Percentiles rank a stretch among this genome's conserved stretches.
Conservation (phyloP, 768 basidiomycete species). For the Dictyophora rubrovolvata region DNA sequence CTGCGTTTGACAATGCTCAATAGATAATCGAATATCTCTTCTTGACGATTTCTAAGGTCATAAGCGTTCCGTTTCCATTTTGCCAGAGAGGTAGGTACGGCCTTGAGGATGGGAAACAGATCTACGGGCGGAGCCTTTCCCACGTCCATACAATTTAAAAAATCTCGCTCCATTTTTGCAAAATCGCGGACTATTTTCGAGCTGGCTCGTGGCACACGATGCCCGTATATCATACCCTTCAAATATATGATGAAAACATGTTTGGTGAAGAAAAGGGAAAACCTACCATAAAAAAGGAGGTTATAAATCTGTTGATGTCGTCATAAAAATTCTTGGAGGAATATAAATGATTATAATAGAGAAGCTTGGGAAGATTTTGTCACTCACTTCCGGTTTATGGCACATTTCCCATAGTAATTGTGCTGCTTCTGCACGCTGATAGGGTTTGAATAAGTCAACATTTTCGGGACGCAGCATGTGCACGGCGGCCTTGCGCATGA, state of each 20-base stretch:
- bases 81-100: conserved; percentile 2
- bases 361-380: no score
- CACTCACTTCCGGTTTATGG: conserved; percentile 17
- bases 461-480: conserved; percentile 13
- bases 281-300: no score
- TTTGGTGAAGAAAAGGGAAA: no score
- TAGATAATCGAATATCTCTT: conserved; percentile 4
- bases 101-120: conserved; percentile 8
- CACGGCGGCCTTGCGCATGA: conserved; percentile 14
- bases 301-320: no score
- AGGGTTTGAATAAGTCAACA: conserved; percentile 12
- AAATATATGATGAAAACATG: no score
- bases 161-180: conserved; percentile 2
- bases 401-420: conserved; percentile 23
- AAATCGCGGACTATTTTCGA: conserved; percentile 1
- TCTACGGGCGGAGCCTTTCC: conserved; percentile 10
- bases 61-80: conserved; percentile 2
- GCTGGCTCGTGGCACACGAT: conserved; percentile 2
- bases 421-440: conserved; percentile 21
- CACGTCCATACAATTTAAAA: conserved; percentile 6
- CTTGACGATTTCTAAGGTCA: conserved; percentile 4
- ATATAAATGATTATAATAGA: no score
- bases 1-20: conserved; percentile 3
- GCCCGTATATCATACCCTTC: conserved; percentile 1
- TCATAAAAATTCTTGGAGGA: no score